phyloP scores from a whole-genome alignment of 441 rosid species.

The Geranium incanum region DNA sequence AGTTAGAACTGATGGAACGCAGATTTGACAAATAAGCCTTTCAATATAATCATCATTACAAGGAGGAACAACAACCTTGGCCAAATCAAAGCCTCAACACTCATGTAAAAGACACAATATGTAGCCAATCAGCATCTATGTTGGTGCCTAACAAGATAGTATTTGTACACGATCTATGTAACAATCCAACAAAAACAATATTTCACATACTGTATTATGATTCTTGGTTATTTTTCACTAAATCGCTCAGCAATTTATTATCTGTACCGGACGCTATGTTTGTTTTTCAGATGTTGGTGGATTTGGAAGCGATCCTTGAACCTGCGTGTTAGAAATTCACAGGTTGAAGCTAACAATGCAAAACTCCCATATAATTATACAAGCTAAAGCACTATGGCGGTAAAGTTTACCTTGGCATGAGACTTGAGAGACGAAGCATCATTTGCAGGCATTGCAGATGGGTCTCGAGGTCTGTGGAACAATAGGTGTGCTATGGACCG shows the following conservation, averaged over 20 bases:
- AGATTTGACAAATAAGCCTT: background rate
- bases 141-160: conserved; percentile 5
- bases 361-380: conserved; percentile 12
- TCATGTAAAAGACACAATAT: conserved; percentile 9
- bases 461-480: conserved; percentile 74
- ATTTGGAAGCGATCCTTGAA: conserved; percentile 38
- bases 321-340: conserved; percentile 29
- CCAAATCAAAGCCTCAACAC: background rate
- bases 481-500: conserved; percentile 80
- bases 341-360: conserved; percentile 1
- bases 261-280: conserved; percentile 22
- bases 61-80: conserved; percentile 5
- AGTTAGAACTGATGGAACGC: background rate
- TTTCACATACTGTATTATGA: conserved; percentile 13
- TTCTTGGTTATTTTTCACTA: conserved; percentile 24
- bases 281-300: conserved; percentile 37
- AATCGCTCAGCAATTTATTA: conserved; percentile 22
- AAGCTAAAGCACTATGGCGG: background rate
- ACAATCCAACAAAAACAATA: conserved; percentile 10
- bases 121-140: conserved; percentile 14
- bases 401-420: conserved; percentile 37
- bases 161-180: conserved; percentile 17
- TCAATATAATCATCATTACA: conserved; percentile 13
- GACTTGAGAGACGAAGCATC: conserved; percentile 38
- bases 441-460: conserved; percentile 37